Conservation (phyloP, 2,329 filamentous ascomycete genomes). For the Aspergillus arachidicola region DNA sequence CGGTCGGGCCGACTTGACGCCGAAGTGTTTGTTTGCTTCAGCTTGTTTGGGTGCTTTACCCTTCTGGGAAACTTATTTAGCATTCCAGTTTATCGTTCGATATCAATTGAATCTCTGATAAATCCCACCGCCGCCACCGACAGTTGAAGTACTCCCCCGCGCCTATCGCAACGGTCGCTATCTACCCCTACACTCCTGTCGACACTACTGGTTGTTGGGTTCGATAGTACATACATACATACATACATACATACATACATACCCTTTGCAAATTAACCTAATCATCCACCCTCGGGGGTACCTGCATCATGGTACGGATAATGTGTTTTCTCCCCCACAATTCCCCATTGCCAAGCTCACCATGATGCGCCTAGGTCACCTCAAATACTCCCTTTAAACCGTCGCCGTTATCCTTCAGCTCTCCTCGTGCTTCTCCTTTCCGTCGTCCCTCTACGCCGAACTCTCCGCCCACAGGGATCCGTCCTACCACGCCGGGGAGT, state of each 20-base stretch:
- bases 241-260: not conserved
- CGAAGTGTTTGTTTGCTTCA: conserved; percentile 24
- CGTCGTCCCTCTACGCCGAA: conserved; percentile 66
- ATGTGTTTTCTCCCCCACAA: not conserved
- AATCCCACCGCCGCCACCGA: no score
- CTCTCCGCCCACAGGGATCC: conserved; percentile 60
- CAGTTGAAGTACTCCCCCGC: not conserved
- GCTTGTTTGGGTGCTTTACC: conserved; percentile 17
- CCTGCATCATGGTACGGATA: conserved; percentile 25
- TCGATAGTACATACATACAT: not conserved
- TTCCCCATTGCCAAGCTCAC: not conserved
- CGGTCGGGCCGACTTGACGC: conserved; percentile 24
- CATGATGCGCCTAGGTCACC: conserved; percentile 25
- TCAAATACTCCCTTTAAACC: conserved; percentile 69
- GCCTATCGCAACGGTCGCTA: not conserved
- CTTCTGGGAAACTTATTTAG: conserved; percentile 16
- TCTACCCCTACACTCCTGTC: not conserved
- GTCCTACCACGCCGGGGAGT: conserved; percentile 52
- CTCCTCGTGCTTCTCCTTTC: conserved; percentile 70
- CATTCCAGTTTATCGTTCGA: conserved; percentile 11
- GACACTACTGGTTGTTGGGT: not conserved
- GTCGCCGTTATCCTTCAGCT: conserved; percentile 71
- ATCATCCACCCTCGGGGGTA: not conserved
- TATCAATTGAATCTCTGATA: not conserved
- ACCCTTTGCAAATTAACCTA: not conserved